Evolutionary conservation across 768 basidiomycete genomes (phyloP).

Genomic region (Podaxis pistillaris): DNA sequence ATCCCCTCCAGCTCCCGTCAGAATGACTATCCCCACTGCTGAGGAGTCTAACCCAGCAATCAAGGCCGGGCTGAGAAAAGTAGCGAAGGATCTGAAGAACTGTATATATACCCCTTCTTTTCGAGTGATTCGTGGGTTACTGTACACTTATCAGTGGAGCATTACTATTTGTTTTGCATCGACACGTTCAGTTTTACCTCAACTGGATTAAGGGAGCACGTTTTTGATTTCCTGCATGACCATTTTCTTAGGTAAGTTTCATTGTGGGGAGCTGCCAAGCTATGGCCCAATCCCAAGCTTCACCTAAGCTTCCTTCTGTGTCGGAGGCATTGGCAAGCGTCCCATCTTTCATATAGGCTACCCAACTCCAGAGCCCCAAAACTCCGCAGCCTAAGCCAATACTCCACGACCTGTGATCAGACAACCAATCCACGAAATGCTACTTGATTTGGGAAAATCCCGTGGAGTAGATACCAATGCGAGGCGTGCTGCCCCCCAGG

Average conservation of each 20-base stretch:
- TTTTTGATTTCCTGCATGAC: no score
- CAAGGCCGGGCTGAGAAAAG: slow-evolving; percentile 2
- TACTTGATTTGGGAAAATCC: not conserved
- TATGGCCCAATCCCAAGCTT: no score
- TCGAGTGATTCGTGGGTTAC: not conserved
- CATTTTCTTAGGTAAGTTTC: no score
- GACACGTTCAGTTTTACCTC: no score
- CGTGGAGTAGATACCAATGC: not conserved
- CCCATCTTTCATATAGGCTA: no score
- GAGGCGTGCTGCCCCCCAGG: not conserved
- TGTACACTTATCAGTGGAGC: not conserved
- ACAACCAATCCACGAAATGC: not conserved
- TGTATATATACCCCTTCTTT: not conserved
- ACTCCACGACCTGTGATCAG: not conserved
- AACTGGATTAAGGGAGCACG: no score
- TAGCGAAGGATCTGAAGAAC: not conserved
- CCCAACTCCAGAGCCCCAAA: no score
- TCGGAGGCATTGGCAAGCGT: no score
- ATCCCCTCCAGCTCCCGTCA: slow-evolving; percentile 22
- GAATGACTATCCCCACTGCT: not conserved
- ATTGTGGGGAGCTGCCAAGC: no score
- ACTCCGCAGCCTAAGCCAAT: no score
- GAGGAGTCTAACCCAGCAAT: not conserved
- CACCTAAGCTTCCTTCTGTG: no score
- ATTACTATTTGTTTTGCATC: no score